Evolutionary conservation across 1,284 basidiomycete species (phyloP).

Genomic region (Xerocomus nothofagi): DNA sequence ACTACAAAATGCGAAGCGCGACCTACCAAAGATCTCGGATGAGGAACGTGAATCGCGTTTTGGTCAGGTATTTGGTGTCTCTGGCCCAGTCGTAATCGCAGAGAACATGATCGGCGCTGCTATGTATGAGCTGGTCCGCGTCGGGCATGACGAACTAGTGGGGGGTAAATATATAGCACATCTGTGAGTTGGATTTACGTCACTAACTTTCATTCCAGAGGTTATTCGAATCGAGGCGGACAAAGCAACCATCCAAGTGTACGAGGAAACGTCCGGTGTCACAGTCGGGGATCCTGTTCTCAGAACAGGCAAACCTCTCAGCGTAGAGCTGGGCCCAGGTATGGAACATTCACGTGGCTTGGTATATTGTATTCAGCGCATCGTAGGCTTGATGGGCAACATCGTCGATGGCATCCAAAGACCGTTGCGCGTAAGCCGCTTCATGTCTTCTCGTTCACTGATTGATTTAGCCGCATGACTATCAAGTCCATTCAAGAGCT

Average conservation of each 20-base stretch:
- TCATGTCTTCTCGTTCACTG: slow-evolving; percentile 8
- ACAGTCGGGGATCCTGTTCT: slow-evolving; percentile 98
- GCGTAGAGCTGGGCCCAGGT: slow-evolving; percentile 97
- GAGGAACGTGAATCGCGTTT: slow-evolving; percentile 89
- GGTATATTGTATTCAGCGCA: slow-evolving; percentile 7
- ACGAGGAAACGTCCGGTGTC: slow-evolving; percentile 97
- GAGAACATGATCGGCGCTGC: slow-evolving; percentile 96
- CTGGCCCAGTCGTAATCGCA: slow-evolving; percentile 94
- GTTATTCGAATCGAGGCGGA: slow-evolving; percentile 96
- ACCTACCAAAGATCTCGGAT: slow-evolving; percentile 84
- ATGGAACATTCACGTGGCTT: slow-evolving; percentile 9
- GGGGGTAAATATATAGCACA: slow-evolving; percentile 57
- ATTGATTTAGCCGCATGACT: slow-evolving; percentile 19
- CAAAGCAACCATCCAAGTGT: slow-evolving; percentile 99
- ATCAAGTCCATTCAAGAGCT: slow-evolving; percentile 89
- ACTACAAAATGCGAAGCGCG: slow-evolving; percentile 85
- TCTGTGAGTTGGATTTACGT: slow-evolving; percentile 1
- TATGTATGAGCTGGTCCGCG: slow-evolving; percentile 96
- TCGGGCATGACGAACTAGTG: slow-evolving; percentile 96
- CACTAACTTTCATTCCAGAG: slow-evolving; percentile 54
- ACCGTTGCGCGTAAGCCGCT: slow-evolving; percentile 68
- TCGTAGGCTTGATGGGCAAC: slow-evolving; percentile 90
- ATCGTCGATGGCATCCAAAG: slow-evolving; percentile 98
- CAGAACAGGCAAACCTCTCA: slow-evolving; percentile 95
- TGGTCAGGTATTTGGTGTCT: slow-evolving; percentile 92